These are phyloP conservation scores for Amniculicola lignicola DNA, from an alignment of 495 filamentous ascomycete species.

Conservation along the genomic window DNA sequence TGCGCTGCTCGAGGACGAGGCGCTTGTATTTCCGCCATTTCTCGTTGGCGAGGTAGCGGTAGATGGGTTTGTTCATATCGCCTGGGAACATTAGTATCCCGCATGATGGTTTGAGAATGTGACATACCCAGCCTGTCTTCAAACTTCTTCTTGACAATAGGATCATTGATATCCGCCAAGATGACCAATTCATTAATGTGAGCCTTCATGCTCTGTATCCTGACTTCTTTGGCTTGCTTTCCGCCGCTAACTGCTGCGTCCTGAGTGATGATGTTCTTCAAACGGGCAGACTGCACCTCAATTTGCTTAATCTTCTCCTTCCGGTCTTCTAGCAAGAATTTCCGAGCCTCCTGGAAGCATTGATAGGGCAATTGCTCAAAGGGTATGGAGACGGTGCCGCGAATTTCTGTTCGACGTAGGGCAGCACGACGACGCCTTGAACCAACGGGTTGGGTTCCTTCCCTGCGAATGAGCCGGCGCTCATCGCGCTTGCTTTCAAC, in stretches of 20 bases:
- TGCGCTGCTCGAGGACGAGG: constrained; percentile 75
- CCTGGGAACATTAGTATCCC: constrained; percentile 50
- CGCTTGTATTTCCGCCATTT: constrained; percentile 83
- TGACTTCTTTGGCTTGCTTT: constrained; percentile 52
- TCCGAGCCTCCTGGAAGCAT: constrained; percentile 93
- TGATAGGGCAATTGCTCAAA: constrained; percentile 94
- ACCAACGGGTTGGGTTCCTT: constrained; percentile 26
- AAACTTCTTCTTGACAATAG: constrained; percentile 87
- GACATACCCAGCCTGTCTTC: constrained; percentile 83
- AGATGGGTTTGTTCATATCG: constrained; percentile 95
- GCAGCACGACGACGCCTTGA: constrained; percentile 81
- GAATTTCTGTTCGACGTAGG: constrained; percentile 54
- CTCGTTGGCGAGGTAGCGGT: constrained; percentile 79
- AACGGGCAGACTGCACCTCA: constrained; percentile 47
- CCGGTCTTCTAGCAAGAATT: constrained; percentile 74
- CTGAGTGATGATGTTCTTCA: constrained; percentile 57
- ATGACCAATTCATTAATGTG: constrained; percentile 82
- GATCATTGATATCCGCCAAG: constrained; percentile 91
- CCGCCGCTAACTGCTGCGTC: constrained; percentile 59
- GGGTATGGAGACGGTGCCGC: constrained; percentile 55
- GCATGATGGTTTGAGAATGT: not conserved
- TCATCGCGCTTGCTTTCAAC: constrained; percentile 34
- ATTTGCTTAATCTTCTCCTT: constrained; percentile 70
- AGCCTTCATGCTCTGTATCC: constrained; percentile 65
- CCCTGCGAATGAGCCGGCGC: constrained; percentile 29